Evolutionary conservation across 169 alveolate species (phyloP).

Genomic region (Plasmodium gonderi): DNA sequence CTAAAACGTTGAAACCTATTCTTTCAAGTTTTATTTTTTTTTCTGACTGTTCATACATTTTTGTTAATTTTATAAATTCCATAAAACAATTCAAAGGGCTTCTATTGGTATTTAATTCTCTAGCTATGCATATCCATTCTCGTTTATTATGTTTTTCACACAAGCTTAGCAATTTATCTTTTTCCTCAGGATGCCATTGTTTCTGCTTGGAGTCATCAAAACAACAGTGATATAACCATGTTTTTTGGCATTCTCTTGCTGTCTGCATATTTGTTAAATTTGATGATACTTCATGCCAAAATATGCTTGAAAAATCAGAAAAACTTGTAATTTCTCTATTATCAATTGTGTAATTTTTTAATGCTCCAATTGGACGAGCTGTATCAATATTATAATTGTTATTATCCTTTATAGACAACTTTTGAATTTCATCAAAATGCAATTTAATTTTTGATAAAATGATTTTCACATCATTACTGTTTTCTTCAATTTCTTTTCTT

Average conservation of each 20-base stretch:
- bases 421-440: constrained; percentile 7
- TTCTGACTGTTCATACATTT: constrained; percentile 15
- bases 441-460: constrained; percentile 27
- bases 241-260: constrained; percentile 48
- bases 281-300: constrained; percentile 53
- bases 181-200: constrained; percentile 55
- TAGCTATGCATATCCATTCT: constrained; percentile 52
- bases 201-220: constrained; percentile 65
- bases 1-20: constrained; percentile 68
- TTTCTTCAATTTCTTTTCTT: constrained; percentile 30
- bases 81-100: constrained; percentile 65
- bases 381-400: not conserved
- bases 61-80: constrained; percentile 51
- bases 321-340: not conserved
- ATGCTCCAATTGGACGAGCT: not conserved
- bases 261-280: constrained; percentile 1
- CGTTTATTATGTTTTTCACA: constrained; percentile 39
- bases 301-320: constrained; percentile 7
- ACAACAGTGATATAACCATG: constrained; percentile 61
- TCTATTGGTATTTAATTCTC: constrained; percentile 66
- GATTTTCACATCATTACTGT: constrained; percentile 4
- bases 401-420: not conserved
- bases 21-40: constrained; percentile 40
- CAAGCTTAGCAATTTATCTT: constrained; percentile 26
- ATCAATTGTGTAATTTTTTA: not conserved